Percentiles rank a stretch among this genome's conserved stretches.
phyloP scores from a whole-genome alignment of 805 yeast genomes.

The Candida chauliodis region DNA sequence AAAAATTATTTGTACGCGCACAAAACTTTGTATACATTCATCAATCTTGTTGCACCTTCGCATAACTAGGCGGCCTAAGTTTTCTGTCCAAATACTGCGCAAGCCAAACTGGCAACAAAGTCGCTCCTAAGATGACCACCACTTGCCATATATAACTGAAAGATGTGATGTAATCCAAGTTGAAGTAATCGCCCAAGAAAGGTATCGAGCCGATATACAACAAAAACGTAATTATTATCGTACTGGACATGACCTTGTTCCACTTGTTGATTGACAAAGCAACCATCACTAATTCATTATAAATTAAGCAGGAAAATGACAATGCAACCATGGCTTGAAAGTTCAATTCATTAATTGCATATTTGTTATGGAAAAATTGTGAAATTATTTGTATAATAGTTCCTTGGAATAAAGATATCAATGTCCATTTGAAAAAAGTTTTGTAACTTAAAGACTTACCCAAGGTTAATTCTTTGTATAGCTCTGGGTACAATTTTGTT shows the following conservation, averaged over 20 bases:
- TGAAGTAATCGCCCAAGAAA: slow-evolving; percentile 81
- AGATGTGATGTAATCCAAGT: slow-evolving; percentile 57
- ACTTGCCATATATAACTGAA: slow-evolving; percentile 68
- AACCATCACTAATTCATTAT: slow-evolving; percentile 91
- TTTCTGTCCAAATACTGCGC: slow-evolving; percentile 70
- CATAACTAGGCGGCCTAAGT: slow-evolving; percentile 91
- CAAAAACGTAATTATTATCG: slow-evolving; percentile 67
- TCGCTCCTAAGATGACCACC: slow-evolving; percentile 57
- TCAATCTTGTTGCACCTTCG: slow-evolving; percentile 84
- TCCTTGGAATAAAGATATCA: slow-evolving; percentile 90
- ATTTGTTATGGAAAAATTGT: slow-evolving; percentile 69
- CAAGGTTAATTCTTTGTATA: slow-evolving; percentile 85
- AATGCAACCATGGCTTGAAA: slow-evolving; percentile 81
- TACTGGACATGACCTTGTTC: slow-evolving; percentile 71
- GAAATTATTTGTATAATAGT: slow-evolving; percentile 76
- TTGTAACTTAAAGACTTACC: slow-evolving; percentile 83
- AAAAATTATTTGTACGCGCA: slow-evolving; percentile 35
- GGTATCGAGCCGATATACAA: slow-evolving; percentile 77
- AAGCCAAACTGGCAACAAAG: slow-evolving; percentile 88
- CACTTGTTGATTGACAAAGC: slow-evolving; percentile 90
- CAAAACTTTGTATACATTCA: not conserved
- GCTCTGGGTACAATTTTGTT: slow-evolving; percentile 88
- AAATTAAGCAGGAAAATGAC: slow-evolving; percentile 72
- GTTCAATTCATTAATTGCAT: slow-evolving; percentile 23
- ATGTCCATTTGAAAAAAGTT: slow-evolving; percentile 89